A percentile compares a stretch with the other conserved stretches of the same genome.
Evolutionary conservation across 2,329 filamentous ascomycete species (phyloP).

Genomic region (Talaromyces verruculosus): DNA sequence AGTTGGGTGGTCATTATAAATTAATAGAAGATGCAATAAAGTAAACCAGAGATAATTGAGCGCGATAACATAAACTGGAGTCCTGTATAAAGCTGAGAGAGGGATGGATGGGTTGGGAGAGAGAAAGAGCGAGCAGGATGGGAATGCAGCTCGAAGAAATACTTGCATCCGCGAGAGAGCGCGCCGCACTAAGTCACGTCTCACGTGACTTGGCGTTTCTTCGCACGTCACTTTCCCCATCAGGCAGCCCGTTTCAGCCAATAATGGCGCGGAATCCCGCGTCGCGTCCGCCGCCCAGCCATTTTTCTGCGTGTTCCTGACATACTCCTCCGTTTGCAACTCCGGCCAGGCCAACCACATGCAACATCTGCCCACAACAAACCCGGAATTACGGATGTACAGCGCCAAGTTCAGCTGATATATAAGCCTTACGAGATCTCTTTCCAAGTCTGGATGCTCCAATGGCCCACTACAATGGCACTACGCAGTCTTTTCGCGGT

Average conservation of each 20-base stretch:
- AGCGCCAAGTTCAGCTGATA: conserved; percentile 14
- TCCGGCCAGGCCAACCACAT: conserved; percentile 2
- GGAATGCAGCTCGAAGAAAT: conserved; percentile 31
- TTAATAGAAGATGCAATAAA: conserved; percentile 21
- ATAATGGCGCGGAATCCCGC: conserved; percentile 17
- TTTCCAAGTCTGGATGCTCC: conserved; percentile 8
- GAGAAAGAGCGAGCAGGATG: conserved; percentile 25
- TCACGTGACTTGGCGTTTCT: conserved; percentile 39
- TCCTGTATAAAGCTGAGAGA: conserved; percentile 16
- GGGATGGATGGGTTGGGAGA: conserved; percentile 26
- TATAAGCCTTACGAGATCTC: conserved; percentile 8
- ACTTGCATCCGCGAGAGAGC: conserved; percentile 35
- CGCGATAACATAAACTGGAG: conserved; percentile 23
- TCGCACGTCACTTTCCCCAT: conserved; percentile 16
- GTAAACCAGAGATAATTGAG: conserved; percentile 23
- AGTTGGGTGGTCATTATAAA: conserved; percentile 72
- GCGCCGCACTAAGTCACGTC: conserved; percentile 41
- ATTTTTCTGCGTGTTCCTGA: conserved; percentile 4
- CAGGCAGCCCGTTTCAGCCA: conserved; percentile 13
- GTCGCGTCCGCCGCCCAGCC: conserved; percentile 17
- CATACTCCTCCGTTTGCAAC: background rate
- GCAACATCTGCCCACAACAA: conserved; percentile 10
- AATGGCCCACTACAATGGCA: background rate
- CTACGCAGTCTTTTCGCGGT: background rate
- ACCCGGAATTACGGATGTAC: conserved; percentile 21